Evolutionary conservation across 176 grass and related monocot genomes (phyloP).

Genomic region (Oryza punctata): DNA sequence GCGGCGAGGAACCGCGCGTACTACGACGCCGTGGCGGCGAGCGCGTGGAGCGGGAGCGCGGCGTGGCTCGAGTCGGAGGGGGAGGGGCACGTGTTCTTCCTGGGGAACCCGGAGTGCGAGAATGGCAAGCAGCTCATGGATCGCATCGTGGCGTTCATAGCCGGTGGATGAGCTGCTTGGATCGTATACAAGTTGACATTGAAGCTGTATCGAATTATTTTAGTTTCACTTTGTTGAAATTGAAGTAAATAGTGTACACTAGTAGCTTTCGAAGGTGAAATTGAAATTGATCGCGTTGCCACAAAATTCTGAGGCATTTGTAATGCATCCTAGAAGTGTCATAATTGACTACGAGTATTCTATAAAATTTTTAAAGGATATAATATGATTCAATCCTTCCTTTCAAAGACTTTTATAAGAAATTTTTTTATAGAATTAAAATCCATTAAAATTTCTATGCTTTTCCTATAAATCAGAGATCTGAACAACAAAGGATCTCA

Average conservation of each 20-base stretch:
- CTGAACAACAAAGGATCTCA: too few species aligned
- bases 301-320: too few species aligned
- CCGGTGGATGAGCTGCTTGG: not conserved
- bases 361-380: too few species aligned
- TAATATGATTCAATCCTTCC: too few species aligned
- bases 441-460: too few species aligned
- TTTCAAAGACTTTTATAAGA: too few species aligned
- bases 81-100: constrained; percentile 52
- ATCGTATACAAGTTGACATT: not conserved
- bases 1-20: constrained; percentile 38
- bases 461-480: too few species aligned
- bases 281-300: too few species aligned
- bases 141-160: constrained; percentile 38
- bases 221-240: not conserved
- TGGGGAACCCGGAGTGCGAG: constrained; percentile 44
- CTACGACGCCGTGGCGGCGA: constrained; percentile 45
- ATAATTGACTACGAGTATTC: too few species aligned
- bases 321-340: too few species aligned
- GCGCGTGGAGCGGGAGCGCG: constrained; percentile 52
- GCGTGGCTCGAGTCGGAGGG: constrained; percentile 45
- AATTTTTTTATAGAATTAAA: too few species aligned
- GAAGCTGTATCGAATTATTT: not conserved
- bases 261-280: too few species aligned
- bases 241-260: not conserved
- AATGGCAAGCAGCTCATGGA: constrained; percentile 42